These are phyloP conservation scores for Phaseolus lunatus DNA, from an alignment of 306 rosid species.

Conservation along the genomic window DNA sequence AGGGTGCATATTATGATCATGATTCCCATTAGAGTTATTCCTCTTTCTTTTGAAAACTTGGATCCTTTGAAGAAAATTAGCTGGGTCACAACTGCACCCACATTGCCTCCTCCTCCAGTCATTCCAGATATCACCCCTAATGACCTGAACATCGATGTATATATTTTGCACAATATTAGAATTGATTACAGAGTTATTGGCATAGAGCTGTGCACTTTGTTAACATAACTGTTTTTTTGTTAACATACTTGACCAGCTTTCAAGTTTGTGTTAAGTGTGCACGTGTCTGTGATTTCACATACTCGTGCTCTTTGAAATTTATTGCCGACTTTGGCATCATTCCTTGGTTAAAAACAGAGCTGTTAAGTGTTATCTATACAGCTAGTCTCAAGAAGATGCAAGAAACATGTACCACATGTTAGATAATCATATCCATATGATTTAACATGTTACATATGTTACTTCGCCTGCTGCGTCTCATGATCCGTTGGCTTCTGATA, in stretches of 20 bases:
- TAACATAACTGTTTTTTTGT: neutral
- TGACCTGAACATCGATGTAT: conserved; percentile 60
- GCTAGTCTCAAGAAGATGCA: conserved; percentile 14
- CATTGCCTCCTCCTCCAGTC: conserved; percentile 97
- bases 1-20: conserved; percentile 81
- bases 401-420: conserved; percentile 8
- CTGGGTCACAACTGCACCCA: conserved; percentile 87
- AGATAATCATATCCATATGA: conserved; percentile 10
- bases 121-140: conserved; percentile 84
- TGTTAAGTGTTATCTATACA: neutral
- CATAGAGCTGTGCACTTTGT: neutral
- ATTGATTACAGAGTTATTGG: neutral
- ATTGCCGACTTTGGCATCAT: conserved; percentile 4
- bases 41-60: conserved; percentile 70
- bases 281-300: neutral
- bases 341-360: neutral
- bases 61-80: conserved; percentile 86
- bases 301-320: neutral
- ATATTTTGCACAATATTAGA: neutral
- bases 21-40: conserved; percentile 84
- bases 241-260: neutral
- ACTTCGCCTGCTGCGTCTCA: neutral
- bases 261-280: neutral
- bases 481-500: neutral
- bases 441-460: neutral